Evolutionary conservation across 2,329 filamentous ascomycete genomes (phyloP).

Genomic region (Fusarium clavum): DNA sequence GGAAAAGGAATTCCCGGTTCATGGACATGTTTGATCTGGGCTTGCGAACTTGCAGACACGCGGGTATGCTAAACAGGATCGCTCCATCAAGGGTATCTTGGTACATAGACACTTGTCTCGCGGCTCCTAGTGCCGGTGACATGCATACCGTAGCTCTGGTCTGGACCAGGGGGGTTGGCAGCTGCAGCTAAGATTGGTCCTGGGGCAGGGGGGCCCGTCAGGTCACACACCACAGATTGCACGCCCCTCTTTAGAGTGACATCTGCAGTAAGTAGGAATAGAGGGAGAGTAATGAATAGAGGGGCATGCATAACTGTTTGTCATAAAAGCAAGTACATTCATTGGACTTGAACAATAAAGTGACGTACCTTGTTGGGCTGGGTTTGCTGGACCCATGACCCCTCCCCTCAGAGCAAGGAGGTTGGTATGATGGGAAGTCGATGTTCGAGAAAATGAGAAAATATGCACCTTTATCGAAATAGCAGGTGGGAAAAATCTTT

Average conservation of each 20-base stretch:
- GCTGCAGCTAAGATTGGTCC: not conserved
- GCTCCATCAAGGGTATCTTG: not conserved
- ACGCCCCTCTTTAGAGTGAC: not conserved
- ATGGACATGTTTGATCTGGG: not conserved
- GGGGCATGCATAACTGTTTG: not conserved
- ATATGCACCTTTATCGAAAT: not conserved
- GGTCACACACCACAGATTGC: not conserved
- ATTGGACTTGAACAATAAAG: not conserved
- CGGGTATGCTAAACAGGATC: conserved; percentile 1
- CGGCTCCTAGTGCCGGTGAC: not conserved
- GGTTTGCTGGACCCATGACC: not conserved
- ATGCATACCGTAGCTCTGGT: not conserved
- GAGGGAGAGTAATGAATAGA: not conserved
- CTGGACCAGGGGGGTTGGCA: not conserved
- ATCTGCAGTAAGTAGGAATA: not conserved
- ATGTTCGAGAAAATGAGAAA: not conserved
- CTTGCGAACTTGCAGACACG: conserved; percentile 20
- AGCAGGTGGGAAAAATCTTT: not conserved
- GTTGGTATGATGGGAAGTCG: not conserved
- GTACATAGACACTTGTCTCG: not conserved
- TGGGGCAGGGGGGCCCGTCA: not conserved
- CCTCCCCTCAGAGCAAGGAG: not conserved
- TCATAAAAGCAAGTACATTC: not conserved
- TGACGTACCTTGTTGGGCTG: not conserved
- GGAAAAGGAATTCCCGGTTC: not conserved